A percentile compares a stretch with the other conserved stretches of the same genome.
phyloP scores from a whole-genome alignment of 1,284 basidiomycete species.

The Rhodotorula sp. region DNA sequence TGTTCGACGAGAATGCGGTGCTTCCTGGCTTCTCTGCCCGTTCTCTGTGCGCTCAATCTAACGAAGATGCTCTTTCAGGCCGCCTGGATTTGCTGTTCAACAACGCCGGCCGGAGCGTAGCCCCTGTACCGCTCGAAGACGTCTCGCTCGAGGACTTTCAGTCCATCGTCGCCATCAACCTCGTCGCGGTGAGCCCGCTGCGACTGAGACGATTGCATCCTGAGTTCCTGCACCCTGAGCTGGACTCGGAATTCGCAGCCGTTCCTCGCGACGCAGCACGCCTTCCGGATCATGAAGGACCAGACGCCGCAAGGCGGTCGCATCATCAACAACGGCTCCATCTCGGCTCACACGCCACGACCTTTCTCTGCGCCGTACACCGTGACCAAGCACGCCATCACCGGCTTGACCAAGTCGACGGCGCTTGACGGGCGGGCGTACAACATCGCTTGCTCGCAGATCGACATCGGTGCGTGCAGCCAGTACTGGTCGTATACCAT shows the following conservation, averaged over 20 bases:
- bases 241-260: slow-evolving; percentile 44
- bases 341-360: slow-evolving; percentile 70
- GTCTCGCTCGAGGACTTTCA: slow-evolving; percentile 63
- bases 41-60: no score
- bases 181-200: slow-evolving; percentile 56
- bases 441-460: slow-evolving; percentile 72
- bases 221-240: neutral
- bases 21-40: slow-evolving; percentile 27
- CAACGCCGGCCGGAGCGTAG: slow-evolving; percentile 59
- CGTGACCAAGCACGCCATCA: slow-evolving; percentile 72
- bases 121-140: slow-evolving; percentile 62
- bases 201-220: neutral
- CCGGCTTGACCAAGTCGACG: slow-evolving; percentile 70
- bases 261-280: slow-evolving; percentile 74
- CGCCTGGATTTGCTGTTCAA: slow-evolving; percentile 77
- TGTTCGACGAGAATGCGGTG: slow-evolving; percentile 62
- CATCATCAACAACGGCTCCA: slow-evolving; percentile 80
- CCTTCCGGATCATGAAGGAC: slow-evolving; percentile 67
- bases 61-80: slow-evolving; percentile 50
- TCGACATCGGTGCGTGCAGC: slow-evolving; percentile 65
- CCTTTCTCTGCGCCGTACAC: slow-evolving; percentile 66
- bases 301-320: slow-evolving; percentile 69
- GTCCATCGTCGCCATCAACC: slow-evolving; percentile 66
- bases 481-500: neutral
- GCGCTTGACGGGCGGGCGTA: slow-evolving; percentile 71